These are phyloP conservation scores for Glycine soja DNA, from an alignment of 306 rosid genomes.

Conservation along the genomic window DNA sequence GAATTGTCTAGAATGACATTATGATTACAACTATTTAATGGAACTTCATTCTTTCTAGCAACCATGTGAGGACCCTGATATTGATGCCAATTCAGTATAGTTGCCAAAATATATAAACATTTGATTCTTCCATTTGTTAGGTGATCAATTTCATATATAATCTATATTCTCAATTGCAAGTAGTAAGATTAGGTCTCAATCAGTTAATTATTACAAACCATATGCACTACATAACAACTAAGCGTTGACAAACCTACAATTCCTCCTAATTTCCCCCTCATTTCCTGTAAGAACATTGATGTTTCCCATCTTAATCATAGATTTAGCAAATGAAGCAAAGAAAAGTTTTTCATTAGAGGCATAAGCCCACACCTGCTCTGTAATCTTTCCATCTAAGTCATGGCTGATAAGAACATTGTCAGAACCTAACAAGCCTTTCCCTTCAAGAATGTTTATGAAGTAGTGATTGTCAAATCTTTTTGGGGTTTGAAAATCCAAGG, in stretches of 20 bases:
- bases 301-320: constrained; percentile 87
- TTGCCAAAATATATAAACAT: too few species aligned
- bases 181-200: background rate
- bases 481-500: constrained; percentile 76
- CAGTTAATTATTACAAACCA: background rate
- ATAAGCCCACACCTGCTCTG: constrained; percentile 64
- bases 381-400: constrained; percentile 63
- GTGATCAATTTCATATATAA: too few species aligned
- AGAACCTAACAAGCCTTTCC: constrained; percentile 77
- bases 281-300: constrained; percentile 72
- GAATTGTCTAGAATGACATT: too few species aligned
- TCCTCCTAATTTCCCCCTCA: constrained; percentile 74
- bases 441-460: constrained; percentile 74
- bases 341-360: constrained; percentile 72
- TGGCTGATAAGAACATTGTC: constrained; percentile 72
- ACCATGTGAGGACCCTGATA: too few species aligned
- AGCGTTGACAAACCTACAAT: constrained; percentile 72
- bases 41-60: too few species aligned
- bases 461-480: constrained; percentile 80
- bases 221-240: constrained; percentile 2
- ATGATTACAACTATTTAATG: too few species aligned
- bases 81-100: too few species aligned
- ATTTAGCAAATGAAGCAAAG: constrained; percentile 72
- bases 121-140: too few species aligned
- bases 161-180: background rate